phyloP scores from a whole-genome alignment of 352 stramenopile species.

The Globisporangium alternatum region DNA sequence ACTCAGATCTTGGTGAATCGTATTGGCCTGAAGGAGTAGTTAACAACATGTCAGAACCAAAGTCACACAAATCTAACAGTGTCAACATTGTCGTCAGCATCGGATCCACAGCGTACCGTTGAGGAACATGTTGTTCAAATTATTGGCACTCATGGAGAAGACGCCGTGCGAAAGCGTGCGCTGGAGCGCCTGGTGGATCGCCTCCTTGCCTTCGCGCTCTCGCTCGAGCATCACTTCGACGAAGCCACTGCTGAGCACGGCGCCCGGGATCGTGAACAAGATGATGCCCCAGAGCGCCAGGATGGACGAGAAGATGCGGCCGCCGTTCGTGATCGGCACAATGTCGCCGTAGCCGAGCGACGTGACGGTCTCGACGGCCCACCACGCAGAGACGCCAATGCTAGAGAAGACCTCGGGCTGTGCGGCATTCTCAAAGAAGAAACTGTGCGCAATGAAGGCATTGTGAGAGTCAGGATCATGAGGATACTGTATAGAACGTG shows the following conservation, averaged over 20 bases:
- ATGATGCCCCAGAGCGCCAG: slow-evolving; percentile 85
- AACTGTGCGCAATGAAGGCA: slow-evolving; percentile 26
- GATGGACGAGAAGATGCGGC: slow-evolving; percentile 69
- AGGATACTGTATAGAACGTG: background rate
- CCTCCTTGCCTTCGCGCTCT: slow-evolving; percentile 57
- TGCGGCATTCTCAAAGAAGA: slow-evolving; percentile 74
- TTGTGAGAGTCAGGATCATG: background rate
- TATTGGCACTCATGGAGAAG: slow-evolving; percentile 31
- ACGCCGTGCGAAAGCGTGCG: slow-evolving; percentile 50
- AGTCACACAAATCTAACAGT: background rate
- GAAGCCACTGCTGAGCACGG: slow-evolving; percentile 77
- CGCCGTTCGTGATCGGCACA: slow-evolving; percentile 64
- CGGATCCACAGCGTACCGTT: slow-evolving; percentile 14
- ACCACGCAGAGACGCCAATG: slow-evolving; percentile 73
- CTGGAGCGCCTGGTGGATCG: slow-evolving; percentile 51
- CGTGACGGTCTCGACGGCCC: slow-evolving; percentile 81
- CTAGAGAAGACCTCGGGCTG: slow-evolving; percentile 79
- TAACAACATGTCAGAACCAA: background rate
- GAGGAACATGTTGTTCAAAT: slow-evolving; percentile 35
- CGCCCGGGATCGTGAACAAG: slow-evolving; percentile 79
- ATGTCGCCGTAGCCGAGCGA: slow-evolving; percentile 86
- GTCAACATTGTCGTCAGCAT: background rate
- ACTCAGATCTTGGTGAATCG: slow-evolving; percentile 30
- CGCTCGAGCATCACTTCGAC: slow-evolving; percentile 83
- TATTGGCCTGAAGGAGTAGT: slow-evolving; percentile 18